Evolutionary conservation across 257 asterid species (phyloP).

Genomic region (Solanum dulcamara): DNA sequence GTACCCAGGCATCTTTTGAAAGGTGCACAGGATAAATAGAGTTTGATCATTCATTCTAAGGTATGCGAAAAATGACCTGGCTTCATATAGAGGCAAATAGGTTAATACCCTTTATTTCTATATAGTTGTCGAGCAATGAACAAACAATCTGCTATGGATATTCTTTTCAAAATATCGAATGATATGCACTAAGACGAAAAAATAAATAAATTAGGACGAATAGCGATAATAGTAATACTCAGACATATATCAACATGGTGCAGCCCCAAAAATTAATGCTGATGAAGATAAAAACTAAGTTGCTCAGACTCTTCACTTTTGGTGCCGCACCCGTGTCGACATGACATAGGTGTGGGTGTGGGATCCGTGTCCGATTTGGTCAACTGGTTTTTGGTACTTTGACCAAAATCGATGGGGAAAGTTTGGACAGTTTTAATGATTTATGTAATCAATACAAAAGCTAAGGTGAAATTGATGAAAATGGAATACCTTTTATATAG

Average conservation of each 20-base stretch:
- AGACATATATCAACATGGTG: neutral
- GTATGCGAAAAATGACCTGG: neutral
- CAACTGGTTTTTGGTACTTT: no score
- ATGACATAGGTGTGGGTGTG: no score
- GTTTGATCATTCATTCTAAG: neutral
- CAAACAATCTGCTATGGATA: neutral
- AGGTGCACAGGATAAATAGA: neutral
- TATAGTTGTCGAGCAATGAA: neutral
- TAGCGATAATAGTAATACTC: neutral
- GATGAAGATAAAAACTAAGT: no score
- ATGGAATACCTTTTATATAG: no score
- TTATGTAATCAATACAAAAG: no score
- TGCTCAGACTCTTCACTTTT: no score
- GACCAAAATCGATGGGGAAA: no score
- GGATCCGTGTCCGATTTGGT: no score
- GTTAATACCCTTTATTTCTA: neutral
- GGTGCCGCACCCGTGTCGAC: no score
- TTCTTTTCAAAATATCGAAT: neutral
- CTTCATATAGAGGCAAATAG: neutral
- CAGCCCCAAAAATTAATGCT: neutral
- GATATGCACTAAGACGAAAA: neutral
- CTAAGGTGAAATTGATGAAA: no score
- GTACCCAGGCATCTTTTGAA: neutral
- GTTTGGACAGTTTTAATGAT: no score
- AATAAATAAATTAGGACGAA: neutral